Evolutionary conservation across 192 early-diverging fungal species (phyloP), one percentile per base, ranked within the genome.

Genomic region (Linnemannia hyalina): DNA sequence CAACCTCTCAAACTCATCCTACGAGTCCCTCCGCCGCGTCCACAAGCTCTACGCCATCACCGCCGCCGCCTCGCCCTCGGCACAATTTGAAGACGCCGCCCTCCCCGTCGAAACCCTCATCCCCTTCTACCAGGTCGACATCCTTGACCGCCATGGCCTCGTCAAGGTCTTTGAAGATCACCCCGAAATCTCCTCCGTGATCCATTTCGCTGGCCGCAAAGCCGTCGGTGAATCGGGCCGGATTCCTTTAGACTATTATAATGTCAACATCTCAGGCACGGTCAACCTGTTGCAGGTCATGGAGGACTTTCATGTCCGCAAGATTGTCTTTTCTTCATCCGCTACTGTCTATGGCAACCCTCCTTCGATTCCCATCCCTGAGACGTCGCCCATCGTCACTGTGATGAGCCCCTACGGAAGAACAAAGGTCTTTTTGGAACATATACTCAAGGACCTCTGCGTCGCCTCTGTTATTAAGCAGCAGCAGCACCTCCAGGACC

Each of bases 371-470:
- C 96, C 95, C 29, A 94, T 97, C 71, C 84, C 93, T 55, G 94
- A 96, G 57, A 93, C 93, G 20, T 94, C 94, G 70, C 83, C 83
- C 32, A 91, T 93, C 32, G 88, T 91, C 11, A 96, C 97, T 6
- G 94, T 97, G 41, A 94, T 91, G 79, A 98, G 97, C 88, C 96
- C 97, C 26, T 99, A 99, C 80, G 98, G 98, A 41, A 93, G 96
- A 71, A 98, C 98, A n/a, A 99, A 99, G 77, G 90, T 98, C n/a
- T 96, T 93, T 85, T 94, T 96, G 73, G 98, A 99, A 84, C 92
- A 92, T 85, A 93, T 97, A 41, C 90, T 99, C 76, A 89, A 89
- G 46, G 97, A 97, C 74, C 92, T 95, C 80, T 94, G 90, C 82
- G 79, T 76, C 3, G 92, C 94, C 6, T 81, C 84, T 15, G 54